Base-by-base conservation (phyloP, 148 eudicot species). In the Talinum fruticosum region DNA sequence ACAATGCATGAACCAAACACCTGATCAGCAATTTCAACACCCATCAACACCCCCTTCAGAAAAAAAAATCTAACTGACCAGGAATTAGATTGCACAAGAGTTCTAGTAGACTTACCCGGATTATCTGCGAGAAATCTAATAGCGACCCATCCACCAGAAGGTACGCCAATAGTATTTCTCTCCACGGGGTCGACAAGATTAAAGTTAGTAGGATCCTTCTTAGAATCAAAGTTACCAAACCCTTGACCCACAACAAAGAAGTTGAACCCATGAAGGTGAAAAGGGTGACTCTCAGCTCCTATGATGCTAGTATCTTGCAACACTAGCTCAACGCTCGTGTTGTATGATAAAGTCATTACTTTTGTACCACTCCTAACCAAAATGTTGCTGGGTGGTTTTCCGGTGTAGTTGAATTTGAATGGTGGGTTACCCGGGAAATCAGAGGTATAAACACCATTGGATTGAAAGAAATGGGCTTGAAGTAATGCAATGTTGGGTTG, bases 1-100 rank as follows among this genome's bases (percentile, higher is more conserved):
- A 59, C 83, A 80, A 1, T 80, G 83, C 83, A 80, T 80, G 21
- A 80, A 80, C 83, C 79, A 80, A 33, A 76, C 83, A n/a, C 83
- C 79, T 79, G 66, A 18, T n/a, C n/a, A 28, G 33, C 34, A 33
- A 12, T 36, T 14, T n/a, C n/a, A 0, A 6, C 26, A 5, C 19
- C 8, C 8, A 38, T 38, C n/a, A n/a, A n/a, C n/a, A n/a, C n/a
- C n/a, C n/a, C n/a, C n/a, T n/a, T n/a, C n/a, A n/a, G n/a, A n/a
- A n/a, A n/a, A n/a, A n/a, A n/a, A n/a, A n/a, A n/a, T n/a, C n/a
- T n/a, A n/a, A n/a, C n/a, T n/a, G n/a, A n/a, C n/a, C n/a, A n/a
- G n/a, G n/a, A n/a, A n/a, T n/a, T n/a, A n/a, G n/a, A n/a, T n/a
- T n/a, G n/a, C 8, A 38, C 44, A 38, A 30, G 5, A 33, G 12